Conservation (phyloP, 2,329 filamentous ascomycete genomes). For the Verticillium nonalfalfae region DNA sequence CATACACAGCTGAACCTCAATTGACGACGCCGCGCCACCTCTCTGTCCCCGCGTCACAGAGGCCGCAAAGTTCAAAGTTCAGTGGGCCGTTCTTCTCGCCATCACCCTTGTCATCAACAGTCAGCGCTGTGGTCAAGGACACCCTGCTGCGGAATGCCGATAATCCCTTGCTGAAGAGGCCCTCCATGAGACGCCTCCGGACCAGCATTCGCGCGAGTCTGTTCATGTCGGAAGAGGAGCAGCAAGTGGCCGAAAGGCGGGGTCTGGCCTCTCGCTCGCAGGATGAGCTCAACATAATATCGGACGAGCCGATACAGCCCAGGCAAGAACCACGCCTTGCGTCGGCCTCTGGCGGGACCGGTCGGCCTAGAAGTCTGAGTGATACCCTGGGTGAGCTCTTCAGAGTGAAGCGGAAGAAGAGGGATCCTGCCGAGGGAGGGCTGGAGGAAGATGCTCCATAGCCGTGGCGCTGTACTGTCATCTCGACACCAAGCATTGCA, state of each 20-base stretch:
- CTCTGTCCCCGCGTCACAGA: conserved; percentile 9
- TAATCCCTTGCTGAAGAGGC: conserved; percentile 28
- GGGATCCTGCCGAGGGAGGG: conserved; percentile 12
- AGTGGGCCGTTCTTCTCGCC: conserved; percentile 50
- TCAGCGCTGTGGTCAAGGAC: conserved; percentile 52
- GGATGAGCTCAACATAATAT: neutral
- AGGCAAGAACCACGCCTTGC: neutral
- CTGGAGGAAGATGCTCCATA: conserved; percentile 6
- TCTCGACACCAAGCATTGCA: conserved; percentile 7
- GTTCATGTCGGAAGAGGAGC: conserved; percentile 42
- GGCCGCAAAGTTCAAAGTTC: conserved; percentile 29
- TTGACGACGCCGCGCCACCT: conserved; percentile 18
- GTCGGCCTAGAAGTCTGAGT: conserved; percentile 31
- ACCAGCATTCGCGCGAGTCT: conserved; percentile 47
- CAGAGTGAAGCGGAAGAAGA: conserved; percentile 24
- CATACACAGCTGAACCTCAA: conserved; percentile 12
- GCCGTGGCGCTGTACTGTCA: neutral
- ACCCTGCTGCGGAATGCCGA: conserved; percentile 42
- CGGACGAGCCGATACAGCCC: neutral
- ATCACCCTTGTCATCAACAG: conserved; percentile 53
- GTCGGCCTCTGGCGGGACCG: conserved; percentile 12
- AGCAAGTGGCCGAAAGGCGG: conserved; percentile 14
- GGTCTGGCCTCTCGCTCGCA: neutral
- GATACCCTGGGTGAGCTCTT: conserved; percentile 34
- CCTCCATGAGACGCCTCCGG: conserved; percentile 39